These are phyloP conservation scores for Pseudogymnoascus sp. DNA, from an alignment of 2,329 filamentous ascomycete species.

Conservation along the genomic window DNA sequence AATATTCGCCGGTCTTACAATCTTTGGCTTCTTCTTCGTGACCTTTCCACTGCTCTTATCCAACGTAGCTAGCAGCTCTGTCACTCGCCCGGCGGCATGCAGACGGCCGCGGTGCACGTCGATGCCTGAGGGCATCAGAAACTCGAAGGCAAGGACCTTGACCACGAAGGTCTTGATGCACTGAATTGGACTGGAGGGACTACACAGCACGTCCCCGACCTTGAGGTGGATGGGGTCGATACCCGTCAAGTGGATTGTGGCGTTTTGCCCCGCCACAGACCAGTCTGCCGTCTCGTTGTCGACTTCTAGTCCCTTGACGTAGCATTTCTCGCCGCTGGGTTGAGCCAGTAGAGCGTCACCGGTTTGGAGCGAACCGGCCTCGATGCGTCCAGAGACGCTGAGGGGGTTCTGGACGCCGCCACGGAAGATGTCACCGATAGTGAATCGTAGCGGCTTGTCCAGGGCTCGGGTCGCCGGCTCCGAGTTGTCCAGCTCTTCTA, in stretches of 20 bases:
- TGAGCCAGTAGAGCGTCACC: slow-evolving; percentile 74
- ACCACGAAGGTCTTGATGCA: slow-evolving; percentile 68
- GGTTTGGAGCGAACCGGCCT: slow-evolving; percentile 73
- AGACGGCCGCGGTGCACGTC: slow-evolving; percentile 83
- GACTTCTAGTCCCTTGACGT: slow-evolving; percentile 72
- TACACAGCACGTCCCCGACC: slow-evolving; percentile 80
- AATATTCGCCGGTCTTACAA: slow-evolving; percentile 71
- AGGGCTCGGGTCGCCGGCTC: slow-evolving; percentile 64
- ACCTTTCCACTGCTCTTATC: slow-evolving; percentile 72
- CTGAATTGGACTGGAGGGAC: slow-evolving; percentile 55
- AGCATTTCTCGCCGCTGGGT: slow-evolving; percentile 72
- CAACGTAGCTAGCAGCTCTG: slow-evolving; percentile 61
- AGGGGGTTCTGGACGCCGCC: slow-evolving; percentile 71
- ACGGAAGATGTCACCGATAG: slow-evolving; percentile 79
- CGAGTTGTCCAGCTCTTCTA: slow-evolving; percentile 78
- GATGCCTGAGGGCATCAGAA: slow-evolving; percentile 78
- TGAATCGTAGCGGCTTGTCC: slow-evolving; percentile 73
- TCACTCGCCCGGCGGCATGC: slow-evolving; percentile 68
- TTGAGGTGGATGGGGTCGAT: slow-evolving; percentile 78
- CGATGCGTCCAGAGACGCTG: slow-evolving; percentile 78
- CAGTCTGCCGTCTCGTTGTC: slow-evolving; percentile 69
- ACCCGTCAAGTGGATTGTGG: slow-evolving; percentile 72
- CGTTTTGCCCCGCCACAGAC: slow-evolving; percentile 88
- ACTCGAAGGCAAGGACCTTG: slow-evolving; percentile 83
- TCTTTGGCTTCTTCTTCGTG: slow-evolving; percentile 73